A percentile compares a stretch with the other conserved stretches of the same genome.
phyloP scores from a whole-genome alignment of 2,329 filamentous ascomycete species.

The Diaporthe ilicicola region DNA sequence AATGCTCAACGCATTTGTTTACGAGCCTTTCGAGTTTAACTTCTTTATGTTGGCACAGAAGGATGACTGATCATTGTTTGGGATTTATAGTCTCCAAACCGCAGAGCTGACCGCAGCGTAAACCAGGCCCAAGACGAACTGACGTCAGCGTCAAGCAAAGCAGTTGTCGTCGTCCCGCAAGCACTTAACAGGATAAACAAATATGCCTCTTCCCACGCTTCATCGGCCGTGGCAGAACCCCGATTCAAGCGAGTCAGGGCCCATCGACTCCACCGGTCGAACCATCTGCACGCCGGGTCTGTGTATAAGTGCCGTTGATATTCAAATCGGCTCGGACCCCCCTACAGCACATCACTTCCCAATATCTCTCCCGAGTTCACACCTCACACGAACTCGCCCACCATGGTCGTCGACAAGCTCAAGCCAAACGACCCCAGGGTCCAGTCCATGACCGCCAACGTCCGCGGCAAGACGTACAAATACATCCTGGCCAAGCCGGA shows the following conservation, averaged over 20 bases:
- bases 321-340: neutral
- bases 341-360: neutral
- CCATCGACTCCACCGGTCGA: slow-evolving; percentile 8
- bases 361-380: neutral
- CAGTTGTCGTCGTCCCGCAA: neutral
- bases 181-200: neutral
- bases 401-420: slow-evolving; percentile 68
- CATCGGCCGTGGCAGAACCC: slow-evolving; percentile 13
- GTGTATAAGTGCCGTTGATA: neutral
- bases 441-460: slow-evolving; percentile 66
- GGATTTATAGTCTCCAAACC: neutral
- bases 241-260: slow-evolving; percentile 2
- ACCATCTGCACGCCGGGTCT: neutral
- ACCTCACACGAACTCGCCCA: slow-evolving; percentile 7
- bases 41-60: too few relatives aligned
- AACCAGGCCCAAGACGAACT: neutral
- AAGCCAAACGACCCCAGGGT: slow-evolving; percentile 72
- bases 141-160: neutral
- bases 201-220: neutral
- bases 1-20: neutral
- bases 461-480: slow-evolving; percentile 77
- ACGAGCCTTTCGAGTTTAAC: too few relatives aligned
- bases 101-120: too few relatives aligned
- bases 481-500: slow-evolving; percentile 65
- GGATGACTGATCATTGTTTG: too few relatives aligned